Evolutionary conservation across 1,284 basidiomycete genomes (phyloP).

Genomic region (Puccinia brachypodii): DNA sequence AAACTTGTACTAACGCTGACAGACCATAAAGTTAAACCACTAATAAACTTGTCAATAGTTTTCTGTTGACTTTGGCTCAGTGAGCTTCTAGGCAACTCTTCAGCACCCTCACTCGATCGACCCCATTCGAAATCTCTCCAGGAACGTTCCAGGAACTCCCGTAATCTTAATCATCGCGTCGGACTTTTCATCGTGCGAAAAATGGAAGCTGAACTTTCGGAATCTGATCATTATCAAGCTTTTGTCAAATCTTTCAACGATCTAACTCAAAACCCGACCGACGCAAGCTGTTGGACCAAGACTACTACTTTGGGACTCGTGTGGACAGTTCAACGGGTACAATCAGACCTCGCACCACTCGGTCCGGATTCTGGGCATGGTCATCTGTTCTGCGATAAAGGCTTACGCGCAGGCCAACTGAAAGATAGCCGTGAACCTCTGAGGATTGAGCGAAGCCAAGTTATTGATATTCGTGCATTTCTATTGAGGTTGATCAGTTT

Average conservation of each 20-base stretch:
- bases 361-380: slow-evolving; percentile 27
- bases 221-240: slow-evolving; percentile 3
- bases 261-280: slow-evolving; percentile 3
- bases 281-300: slow-evolving; percentile 8
- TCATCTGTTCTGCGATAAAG: slow-evolving; percentile 45
- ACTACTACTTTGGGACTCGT: slow-evolving; percentile 29
- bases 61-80: background rate
- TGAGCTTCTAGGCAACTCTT: background rate
- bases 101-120: background rate
- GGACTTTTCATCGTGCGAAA: background rate
- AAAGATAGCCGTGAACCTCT: background rate
- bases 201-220: slow-evolving; percentile 6
- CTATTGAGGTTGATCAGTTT: slow-evolving; percentile 34
- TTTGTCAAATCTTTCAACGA: slow-evolving; percentile 21
- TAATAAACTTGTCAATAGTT: background rate
- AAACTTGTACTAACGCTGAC: background rate
- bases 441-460: background rate
- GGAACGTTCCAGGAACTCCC: background rate
- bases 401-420: slow-evolving; percentile 25
- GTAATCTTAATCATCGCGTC: background rate
- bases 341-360: slow-evolving; percentile 24
- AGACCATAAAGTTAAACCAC: background rate
- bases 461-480: slow-evolving; percentile 20
- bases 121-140: background rate
- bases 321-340: slow-evolving; percentile 30